These are phyloP conservation scores for Knufia fluminis DNA, from an alignment of 2,329 filamentous ascomycete species.

Conservation along the genomic window DNA sequence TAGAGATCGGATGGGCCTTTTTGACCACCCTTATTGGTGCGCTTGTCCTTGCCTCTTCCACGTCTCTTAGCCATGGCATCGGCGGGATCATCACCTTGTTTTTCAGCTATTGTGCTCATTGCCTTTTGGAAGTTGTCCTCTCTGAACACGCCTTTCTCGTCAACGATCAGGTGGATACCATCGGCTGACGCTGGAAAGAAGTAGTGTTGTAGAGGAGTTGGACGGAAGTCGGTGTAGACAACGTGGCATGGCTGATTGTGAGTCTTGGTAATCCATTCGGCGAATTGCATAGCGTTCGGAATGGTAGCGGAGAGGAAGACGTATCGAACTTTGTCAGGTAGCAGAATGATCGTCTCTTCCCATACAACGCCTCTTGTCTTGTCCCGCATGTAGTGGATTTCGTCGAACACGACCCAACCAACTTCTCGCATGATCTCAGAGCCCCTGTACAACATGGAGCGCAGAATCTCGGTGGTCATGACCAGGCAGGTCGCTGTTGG, in stretches of 20 bases:
- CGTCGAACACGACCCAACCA: slow-evolving; percentile 95
- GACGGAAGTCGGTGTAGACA: slow-evolving; percentile 96
- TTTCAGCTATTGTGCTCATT: slow-evolving; percentile 81
- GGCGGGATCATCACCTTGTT: slow-evolving; percentile 72
- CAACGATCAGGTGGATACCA: slow-evolving; percentile 87
- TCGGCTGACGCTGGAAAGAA: slow-evolving; percentile 90
- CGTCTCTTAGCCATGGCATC: slow-evolving; percentile 72
- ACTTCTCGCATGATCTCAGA: slow-evolving; percentile 99
- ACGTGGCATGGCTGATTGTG: slow-evolving; percentile 97
- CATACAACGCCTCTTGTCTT: slow-evolving; percentile 91
- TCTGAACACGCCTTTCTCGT: slow-evolving; percentile 91
- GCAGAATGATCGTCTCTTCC: slow-evolving; percentile 97
- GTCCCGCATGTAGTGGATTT: slow-evolving; percentile 97
- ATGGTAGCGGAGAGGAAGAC: slow-evolving; percentile 98
- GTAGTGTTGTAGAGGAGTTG: slow-evolving; percentile 93
- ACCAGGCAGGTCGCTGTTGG: slow-evolving; percentile 95
- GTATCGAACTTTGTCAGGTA: slow-evolving; percentile 97
- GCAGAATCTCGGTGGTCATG: slow-evolving; percentile 98
- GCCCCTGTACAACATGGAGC: slow-evolving; percentile 94
- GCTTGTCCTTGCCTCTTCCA: slow-evolving; percentile 86
- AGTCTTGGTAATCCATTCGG: slow-evolving; percentile 97
- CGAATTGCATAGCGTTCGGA: slow-evolving; percentile 97
- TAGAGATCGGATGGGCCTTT: slow-evolving; percentile 73
- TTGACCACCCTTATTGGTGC: slow-evolving; percentile 76
- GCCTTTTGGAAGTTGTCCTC: slow-evolving; percentile 97